Evolutionary conservation across 2,329 filamentous ascomycete species (phyloP).

Genomic region (Aureobasidium pullulans): DNA sequence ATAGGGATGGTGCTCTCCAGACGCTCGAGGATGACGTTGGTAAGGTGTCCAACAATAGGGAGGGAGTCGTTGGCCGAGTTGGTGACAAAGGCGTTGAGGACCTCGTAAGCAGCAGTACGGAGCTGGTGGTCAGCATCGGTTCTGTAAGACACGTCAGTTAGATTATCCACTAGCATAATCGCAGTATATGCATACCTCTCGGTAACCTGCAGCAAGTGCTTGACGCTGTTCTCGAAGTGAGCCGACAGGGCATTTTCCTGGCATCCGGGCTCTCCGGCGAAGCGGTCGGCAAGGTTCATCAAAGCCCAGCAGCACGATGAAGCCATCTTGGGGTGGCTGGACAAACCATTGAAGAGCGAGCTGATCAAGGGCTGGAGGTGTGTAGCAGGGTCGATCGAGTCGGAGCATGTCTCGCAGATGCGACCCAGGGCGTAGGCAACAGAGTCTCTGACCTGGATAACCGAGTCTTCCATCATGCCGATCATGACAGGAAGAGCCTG

Average conservation of each 20-base stretch:
- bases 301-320: slow-evolving; percentile 97
- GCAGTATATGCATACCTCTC: slow-evolving; percentile 47
- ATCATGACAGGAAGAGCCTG: slow-evolving; percentile 90
- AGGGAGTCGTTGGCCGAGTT: slow-evolving; percentile 85
- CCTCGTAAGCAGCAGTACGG: slow-evolving; percentile 92
- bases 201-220: slow-evolving; percentile 76
- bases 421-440: slow-evolving; percentile 92
- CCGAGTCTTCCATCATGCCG: slow-evolving; percentile 82
- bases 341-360: slow-evolving; percentile 81
- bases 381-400: slow-evolving; percentile 76
- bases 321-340: slow-evolving; percentile 92
- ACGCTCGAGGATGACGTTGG: slow-evolving; percentile 81
- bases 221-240: slow-evolving; percentile 89
- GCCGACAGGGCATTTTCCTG: slow-evolving; percentile 75
- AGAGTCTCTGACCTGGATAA: slow-evolving; percentile 88
- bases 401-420: slow-evolving; percentile 88
- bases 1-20: slow-evolving; percentile 84
- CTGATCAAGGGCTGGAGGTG: slow-evolving; percentile 81
- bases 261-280: slow-evolving; percentile 76
- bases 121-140: slow-evolving; percentile 78
- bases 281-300: slow-evolving; percentile 96
- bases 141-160: slow-evolving; percentile 24
- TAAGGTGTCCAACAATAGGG: slow-evolving; percentile 69
- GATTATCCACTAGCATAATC: background rate
- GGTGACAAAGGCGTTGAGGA: slow-evolving; percentile 87